Percentiles rank a stretch among this genome's conserved stretches.
Evolutionary conservation across 495 filamentous ascomycete species (phyloP).

Genomic region (Lasiosphaeria miniovina): DNA sequence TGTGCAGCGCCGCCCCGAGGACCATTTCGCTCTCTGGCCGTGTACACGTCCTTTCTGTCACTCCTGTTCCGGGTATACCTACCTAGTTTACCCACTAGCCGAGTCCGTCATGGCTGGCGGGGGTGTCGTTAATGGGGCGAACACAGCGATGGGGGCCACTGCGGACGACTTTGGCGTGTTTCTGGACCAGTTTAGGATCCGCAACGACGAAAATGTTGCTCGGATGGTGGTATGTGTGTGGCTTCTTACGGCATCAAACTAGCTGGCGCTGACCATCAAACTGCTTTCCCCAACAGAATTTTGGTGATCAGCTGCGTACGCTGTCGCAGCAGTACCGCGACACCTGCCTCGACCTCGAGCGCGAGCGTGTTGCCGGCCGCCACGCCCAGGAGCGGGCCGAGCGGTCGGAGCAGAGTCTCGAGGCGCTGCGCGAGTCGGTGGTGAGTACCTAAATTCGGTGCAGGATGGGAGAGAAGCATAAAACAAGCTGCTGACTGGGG

Average conservation of each 20-base stretch:
- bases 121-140: not conserved
- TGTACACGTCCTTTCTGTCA: no score
- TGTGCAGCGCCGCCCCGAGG: no score
- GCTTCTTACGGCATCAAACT: not conserved
- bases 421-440: not conserved
- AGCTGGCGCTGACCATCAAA: no score
- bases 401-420: conserved; percentile 5
- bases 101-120: no score
- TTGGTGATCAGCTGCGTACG: conserved; percentile 4
- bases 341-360: conserved; percentile 18
- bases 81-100: no score
- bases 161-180: conserved; percentile 1
- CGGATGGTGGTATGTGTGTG: conserved; percentile 9
- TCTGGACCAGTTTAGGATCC: conserved; percentile 5
- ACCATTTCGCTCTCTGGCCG: no score
- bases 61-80: no score
- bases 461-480: not conserved
- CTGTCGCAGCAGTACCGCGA: conserved; percentile 14
- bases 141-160: not conserved
- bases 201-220: conserved; percentile 7
- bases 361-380: conserved; percentile 20
- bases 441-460: conserved; percentile 9
- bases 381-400: conserved; percentile 16
- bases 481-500: not conserved
- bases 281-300: not conserved